Evolutionary conservation across 73 alveolate species (phyloP).

Genomic region (Paramecium tetraurelia): DNA sequence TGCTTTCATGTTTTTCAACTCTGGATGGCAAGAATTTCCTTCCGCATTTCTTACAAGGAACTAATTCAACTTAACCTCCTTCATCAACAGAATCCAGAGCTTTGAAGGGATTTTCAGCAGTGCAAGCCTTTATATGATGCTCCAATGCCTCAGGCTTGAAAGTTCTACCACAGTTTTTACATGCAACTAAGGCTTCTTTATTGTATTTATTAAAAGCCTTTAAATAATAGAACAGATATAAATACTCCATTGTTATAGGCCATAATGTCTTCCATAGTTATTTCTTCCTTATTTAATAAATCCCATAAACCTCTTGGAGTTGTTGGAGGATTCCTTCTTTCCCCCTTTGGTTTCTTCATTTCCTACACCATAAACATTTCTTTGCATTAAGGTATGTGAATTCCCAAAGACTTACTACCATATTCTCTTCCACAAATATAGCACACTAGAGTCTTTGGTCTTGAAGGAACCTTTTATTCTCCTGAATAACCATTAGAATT

Average conservation of each 20-base stretch:
- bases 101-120: slow-evolving; percentile 62
- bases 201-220: slow-evolving; percentile 61
- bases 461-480: slow-evolving; percentile 40
- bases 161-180: slow-evolving; percentile 86
- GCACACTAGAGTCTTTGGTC: slow-evolving; percentile 78
- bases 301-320: slow-evolving; percentile 68
- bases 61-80: slow-evolving; percentile 51
- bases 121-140: slow-evolving; percentile 79
- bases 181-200: slow-evolving; percentile 77
- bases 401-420: slow-evolving; percentile 70
- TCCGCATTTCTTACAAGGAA: slow-evolving; percentile 80
- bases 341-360: slow-evolving; percentile 59
- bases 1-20: slow-evolving; percentile 69
- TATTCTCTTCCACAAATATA: slow-evolving; percentile 76
- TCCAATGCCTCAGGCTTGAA: slow-evolving; percentile 88
- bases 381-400: slow-evolving; percentile 82
- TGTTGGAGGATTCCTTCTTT: slow-evolving; percentile 69
- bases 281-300: slow-evolving; percentile 34
- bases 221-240: neutral
- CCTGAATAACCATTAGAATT: neutral
- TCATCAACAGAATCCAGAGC: neutral
- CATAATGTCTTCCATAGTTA: slow-evolving; percentile 37
- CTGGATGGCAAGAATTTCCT: slow-evolving; percentile 80
- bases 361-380: slow-evolving; percentile 68
- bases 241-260: neutral